These are phyloP conservation scores for Pleurotus djamor DNA, from an alignment of 768 basidiomycete species.

Conservation along the genomic window DNA sequence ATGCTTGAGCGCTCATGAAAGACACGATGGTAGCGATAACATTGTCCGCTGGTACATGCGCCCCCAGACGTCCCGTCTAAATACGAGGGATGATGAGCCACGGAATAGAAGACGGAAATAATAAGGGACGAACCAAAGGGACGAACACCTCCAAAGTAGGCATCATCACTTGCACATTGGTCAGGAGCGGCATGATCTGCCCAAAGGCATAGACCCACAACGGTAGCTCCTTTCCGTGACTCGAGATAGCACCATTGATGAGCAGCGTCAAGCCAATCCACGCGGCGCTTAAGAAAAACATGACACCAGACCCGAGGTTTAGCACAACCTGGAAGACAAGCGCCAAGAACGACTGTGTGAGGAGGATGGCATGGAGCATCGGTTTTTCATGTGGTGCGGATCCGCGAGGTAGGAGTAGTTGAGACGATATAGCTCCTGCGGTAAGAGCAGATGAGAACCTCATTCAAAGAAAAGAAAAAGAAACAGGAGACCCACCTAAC, in stretches of 20 bases:
- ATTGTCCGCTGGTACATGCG: constrained; percentile 82
- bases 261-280: constrained; percentile 58
- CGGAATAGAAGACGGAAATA: background rate
- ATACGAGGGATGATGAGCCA: constrained; percentile 2
- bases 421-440: constrained; percentile 61
- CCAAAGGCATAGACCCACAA: constrained; percentile 65
- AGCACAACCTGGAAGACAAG: constrained; percentile 55
- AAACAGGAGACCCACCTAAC: constrained; percentile 46
- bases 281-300: constrained; percentile 63
- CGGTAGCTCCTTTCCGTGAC: constrained; percentile 37
- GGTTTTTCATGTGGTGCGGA: constrained; percentile 47
- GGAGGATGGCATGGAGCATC: constrained; percentile 55
- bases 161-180: constrained; percentile 54
- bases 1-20: constrained; percentile 47
- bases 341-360: constrained; percentile 58
- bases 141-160: constrained; percentile 85
- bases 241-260: constrained; percentile 40
- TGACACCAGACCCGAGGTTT: constrained; percentile 72
- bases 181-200: constrained; percentile 50
- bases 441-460: background rate
- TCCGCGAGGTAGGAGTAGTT: constrained; percentile 49
- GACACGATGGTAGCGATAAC: constrained; percentile 82
- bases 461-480: background rate
- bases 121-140: constrained; percentile 59
- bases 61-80: constrained; percentile 81